Evolutionary conservation across 164 flowering plant genomes (phyloP).

Genomic region (Macadamia integrifolia): DNA sequence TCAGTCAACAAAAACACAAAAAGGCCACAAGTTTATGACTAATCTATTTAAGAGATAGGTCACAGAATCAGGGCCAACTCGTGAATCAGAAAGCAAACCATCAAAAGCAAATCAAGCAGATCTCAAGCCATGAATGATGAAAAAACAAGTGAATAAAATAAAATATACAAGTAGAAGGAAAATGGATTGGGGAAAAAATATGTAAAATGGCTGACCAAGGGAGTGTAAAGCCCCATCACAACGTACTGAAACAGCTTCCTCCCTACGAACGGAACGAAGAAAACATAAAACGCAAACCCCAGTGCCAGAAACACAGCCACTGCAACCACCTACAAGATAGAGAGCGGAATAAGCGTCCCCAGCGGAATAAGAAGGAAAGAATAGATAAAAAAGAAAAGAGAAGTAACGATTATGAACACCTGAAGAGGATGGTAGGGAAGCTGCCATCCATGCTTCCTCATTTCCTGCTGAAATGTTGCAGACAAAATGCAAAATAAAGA

Average conservation of each 20-base stretch:
- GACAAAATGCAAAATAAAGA: constrained; percentile 5
- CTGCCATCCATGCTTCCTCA: constrained; percentile 99
- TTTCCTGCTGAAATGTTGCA: constrained; percentile 21
- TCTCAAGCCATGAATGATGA: constrained; percentile 7
- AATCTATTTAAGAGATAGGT: neutral
- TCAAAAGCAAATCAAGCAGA: constrained; percentile 12
- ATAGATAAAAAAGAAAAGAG: neutral
- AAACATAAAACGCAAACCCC: constrained; percentile 97
- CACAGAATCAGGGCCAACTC: constrained; percentile 2
- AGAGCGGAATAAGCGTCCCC: constrained; percentile 3
- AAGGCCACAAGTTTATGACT: constrained; percentile 4
- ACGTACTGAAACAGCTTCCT: constrained; percentile 70
- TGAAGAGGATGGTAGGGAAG: constrained; percentile 97
- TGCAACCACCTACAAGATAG: constrained; percentile 71
- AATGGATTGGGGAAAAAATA: neutral
- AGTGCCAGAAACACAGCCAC: constrained; percentile 93
- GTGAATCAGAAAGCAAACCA: constrained; percentile 12
- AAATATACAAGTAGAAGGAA: neutral
- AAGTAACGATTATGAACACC: constrained; percentile 28
- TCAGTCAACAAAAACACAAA: constrained; percentile 6
- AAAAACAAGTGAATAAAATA: neutral
- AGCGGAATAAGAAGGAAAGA: neutral
- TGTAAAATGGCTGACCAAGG: constrained; percentile 59
- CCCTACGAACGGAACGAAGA: constrained; percentile 97
- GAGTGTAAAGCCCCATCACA: constrained; percentile 87